Base-by-base conservation (phyloP, 768 basidiomycete species). In the Mycena galopus region DNA sequence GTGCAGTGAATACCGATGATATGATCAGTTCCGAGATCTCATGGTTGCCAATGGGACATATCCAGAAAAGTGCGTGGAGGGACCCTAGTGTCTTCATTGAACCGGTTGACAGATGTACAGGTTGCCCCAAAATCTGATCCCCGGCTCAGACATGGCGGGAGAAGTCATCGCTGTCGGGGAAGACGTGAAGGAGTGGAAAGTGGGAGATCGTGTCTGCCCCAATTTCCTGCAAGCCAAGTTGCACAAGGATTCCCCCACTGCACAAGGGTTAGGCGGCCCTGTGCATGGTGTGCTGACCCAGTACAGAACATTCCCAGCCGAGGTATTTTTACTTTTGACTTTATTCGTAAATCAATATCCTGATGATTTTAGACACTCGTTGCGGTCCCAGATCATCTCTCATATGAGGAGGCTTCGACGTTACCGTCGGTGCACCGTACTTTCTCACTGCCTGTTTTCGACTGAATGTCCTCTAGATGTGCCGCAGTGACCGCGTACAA, bases 361-460 rank as follows among this genome's bases (percentile, higher is more conserved):
- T 55, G 9, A 30, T 30, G 27, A 33, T 53, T 37, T 8, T 21
- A 89, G 88, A 82, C 85, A 0, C 80, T 92, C 50, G 85, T 92
- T 33, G 72, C 77, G 44, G 82, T 91, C 71, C 89, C 93, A 0
- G 79, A 86, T 21, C 87, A 91, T 77, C 83, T 93, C 21, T 87
- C 86, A 2, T 91, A 88, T 73, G 88, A 89, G 72, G 89, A 94
- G 77, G 92, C 88, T 0, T 89, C 92, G 0, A 91, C 90, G 23
- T 81, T 93, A 10, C 89, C 91, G 83, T 91, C 76, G 33, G 86
- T 80, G 14, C 39, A 14, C 17, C 6, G n/a, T 7, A 78, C 74
- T 21, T 75, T 74, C 77, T 42, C 1, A 37, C 6, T 33, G 4
- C 19, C 19, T 32, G n/a, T n/a, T n/a, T n/a, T n/a, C n/a, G 30